Evolutionary conservation across 1,284 basidiomycete species (phyloP), one percentile per base, ranked within the genome.

Genomic region (Malassezia restricta): DNA sequence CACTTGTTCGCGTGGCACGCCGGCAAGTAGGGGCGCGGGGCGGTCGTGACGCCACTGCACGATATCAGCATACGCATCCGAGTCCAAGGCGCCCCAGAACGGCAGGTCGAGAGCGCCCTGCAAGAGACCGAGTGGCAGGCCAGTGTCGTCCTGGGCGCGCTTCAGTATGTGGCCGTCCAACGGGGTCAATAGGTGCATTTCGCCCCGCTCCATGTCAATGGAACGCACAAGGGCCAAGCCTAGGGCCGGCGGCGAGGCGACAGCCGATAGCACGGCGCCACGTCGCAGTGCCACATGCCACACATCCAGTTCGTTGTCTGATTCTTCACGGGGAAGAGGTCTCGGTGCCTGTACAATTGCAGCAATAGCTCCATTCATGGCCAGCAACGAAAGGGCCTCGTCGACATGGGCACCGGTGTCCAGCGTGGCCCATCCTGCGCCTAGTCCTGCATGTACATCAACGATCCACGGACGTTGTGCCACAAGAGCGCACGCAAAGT

Each of bases 81-180:
- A 84, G 74, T 94, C 87, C 43, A 95, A 75, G 81, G 89, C 82
- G 0, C 84, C 88, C 80, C 83, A 86, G 0, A 89, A 76, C 0
- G 90, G 90, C 0, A 95, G 75, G 67, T 92, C 87, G 60, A 94
- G 76, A 63, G 86, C 85, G 5, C 90, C 90, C 68, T 86, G 87
- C 33, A 90, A 81, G 1, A 92, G 70, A 15, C 49, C 54, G 20
- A 72, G 52, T 47, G 54, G 48, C 8, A 15, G 33, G 17, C 47
- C 43, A 3, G 5, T 3, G 41, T 61, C 41, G 71, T 80, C 81
- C 5, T 88, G 8, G 17, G 12, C 9, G 39, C 60, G 42, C 71
- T 79, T 81, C 6, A 89, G 12, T 87, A 76, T 1, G 84, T 87
- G 28, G 82, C 73, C 59, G 76, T 75, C 3, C 76, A 64, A 31